Conservation (phyloP, 768 basidiomycete genomes). For the Suillus plorans region DNA sequence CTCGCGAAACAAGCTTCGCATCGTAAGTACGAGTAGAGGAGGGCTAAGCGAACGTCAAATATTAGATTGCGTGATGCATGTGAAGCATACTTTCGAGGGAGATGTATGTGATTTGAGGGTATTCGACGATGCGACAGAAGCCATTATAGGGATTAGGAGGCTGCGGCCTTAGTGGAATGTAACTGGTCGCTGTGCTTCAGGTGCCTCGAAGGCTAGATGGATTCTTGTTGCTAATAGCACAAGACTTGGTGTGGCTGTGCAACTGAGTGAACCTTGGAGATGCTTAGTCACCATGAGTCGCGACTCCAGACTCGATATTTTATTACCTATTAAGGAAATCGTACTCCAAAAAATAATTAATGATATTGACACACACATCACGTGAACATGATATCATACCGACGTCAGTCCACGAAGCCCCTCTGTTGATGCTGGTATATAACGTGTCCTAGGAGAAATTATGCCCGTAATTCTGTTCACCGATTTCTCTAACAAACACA, state of each 20-base stretch:
- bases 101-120: conserved; percentile 31
- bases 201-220: conserved; percentile 23
- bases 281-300: background rate
- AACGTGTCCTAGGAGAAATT: background rate
- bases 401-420: background rate
- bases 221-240: conserved; percentile 21
- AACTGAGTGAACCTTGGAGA: background rate
- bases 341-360: background rate
- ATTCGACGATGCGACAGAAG: conserved; percentile 27
- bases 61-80: conserved; percentile 6
- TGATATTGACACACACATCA: background rate
- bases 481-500: background rate
- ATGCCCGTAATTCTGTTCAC: too few relatives aligned
- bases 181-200: conserved; percentile 36
- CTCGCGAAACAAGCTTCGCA: conserved; percentile 75
- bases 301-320: background rate
- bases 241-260: background rate
- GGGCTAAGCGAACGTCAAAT: conserved; percentile 31
- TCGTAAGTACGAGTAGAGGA: conserved; percentile 75
- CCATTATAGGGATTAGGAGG: conserved; percentile 22
- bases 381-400: conserved; percentile 5
- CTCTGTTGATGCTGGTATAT: background rate
- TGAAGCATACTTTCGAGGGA: conserved; percentile 31
- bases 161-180: conserved; percentile 36
- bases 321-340: background rate